Evolutionary conservation across 805 yeast genomes (phyloP).

Genomic region (Yamadazyma phyllophila): DNA sequence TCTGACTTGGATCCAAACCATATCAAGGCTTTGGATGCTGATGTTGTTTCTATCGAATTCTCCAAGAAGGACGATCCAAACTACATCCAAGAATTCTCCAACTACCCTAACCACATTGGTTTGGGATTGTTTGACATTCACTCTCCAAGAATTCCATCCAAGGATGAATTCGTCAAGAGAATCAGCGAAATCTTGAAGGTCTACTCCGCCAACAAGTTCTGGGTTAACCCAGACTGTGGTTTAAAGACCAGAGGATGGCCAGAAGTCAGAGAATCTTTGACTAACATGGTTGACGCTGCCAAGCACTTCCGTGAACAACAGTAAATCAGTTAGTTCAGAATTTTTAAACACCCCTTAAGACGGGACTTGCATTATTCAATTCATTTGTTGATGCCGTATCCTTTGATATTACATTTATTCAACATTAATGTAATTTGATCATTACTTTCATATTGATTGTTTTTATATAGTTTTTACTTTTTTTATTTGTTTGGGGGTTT

Average conservation of each 20-base stretch:
- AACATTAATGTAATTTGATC: constrained; percentile 45
- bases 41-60: constrained; percentile 98
- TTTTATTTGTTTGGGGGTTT: constrained; percentile 29
- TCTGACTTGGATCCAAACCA: constrained; percentile 99
- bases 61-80: constrained; percentile 99
- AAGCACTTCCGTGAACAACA: constrained; percentile 69
- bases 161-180: constrained; percentile 92
- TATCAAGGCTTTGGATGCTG: constrained; percentile 99
- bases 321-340: constrained; percentile 18
- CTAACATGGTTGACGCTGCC: constrained; percentile 99
- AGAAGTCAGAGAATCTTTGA: constrained; percentile 90
- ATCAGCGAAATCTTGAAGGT: constrained; percentile 92
- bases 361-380: constrained; percentile 37
- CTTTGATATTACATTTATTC: constrained; percentile 44
- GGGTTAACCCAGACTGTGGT: constrained; percentile 99
- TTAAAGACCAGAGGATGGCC: constrained; percentile 99
- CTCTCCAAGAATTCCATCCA: constrained; percentile 99
- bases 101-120: constrained; percentile 99
- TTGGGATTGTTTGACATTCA: constrained; percentile 98
- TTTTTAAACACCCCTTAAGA: constrained; percentile 13
- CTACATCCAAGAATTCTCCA: constrained; percentile 95
- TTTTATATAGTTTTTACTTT: constrained; percentile 13
- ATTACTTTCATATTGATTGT: constrained; percentile 5
- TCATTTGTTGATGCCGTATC: constrained; percentile 37
- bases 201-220: constrained; percentile 96